phyloP scores from a whole-genome alignment of 176 grass and related monocot genomes.

The Raddia distichophylla region DNA sequence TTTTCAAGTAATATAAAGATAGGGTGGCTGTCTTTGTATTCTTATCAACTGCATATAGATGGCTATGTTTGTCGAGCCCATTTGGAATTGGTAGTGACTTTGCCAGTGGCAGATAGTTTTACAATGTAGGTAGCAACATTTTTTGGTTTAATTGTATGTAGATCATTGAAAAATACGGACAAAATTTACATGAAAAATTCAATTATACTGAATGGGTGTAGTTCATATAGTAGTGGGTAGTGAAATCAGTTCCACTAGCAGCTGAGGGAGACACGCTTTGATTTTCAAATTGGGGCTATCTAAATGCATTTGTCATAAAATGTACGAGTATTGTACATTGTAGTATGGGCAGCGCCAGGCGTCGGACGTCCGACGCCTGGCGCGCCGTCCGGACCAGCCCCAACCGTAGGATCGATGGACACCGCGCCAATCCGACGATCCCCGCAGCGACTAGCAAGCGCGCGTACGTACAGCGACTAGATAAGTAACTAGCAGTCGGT shows the following conservation, averaged over 20 bases:
- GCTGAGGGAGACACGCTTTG: constrained; percentile 1
- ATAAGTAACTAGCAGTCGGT: no score
- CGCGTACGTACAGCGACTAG: no score
- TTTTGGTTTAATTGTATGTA: not conserved
- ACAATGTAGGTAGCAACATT: not conserved
- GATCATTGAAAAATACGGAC: not conserved
- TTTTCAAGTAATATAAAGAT: constrained; percentile 12
- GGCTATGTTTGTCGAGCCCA: not conserved
- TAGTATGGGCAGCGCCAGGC: no score
- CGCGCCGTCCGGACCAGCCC: no score
- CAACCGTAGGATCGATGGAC: no score
- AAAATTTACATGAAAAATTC: not conserved
- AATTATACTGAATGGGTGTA: not conserved
- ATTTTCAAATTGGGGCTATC: not conserved
- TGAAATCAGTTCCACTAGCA: not conserved
- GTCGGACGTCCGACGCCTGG: no score
- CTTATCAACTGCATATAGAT: constrained; percentile 8
- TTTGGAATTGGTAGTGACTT: not conserved
- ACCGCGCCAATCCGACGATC: no score
- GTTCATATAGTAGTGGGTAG: constrained; percentile 10
- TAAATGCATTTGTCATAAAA: not conserved
- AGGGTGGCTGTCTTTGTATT: constrained; percentile 8
- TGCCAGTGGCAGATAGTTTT: not conserved
- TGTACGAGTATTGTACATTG: not conserved
- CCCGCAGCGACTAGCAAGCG: no score